Conservation (phyloP, 768 basidiomycete species). For the Rubroboletus pulcherrimus region DNA sequence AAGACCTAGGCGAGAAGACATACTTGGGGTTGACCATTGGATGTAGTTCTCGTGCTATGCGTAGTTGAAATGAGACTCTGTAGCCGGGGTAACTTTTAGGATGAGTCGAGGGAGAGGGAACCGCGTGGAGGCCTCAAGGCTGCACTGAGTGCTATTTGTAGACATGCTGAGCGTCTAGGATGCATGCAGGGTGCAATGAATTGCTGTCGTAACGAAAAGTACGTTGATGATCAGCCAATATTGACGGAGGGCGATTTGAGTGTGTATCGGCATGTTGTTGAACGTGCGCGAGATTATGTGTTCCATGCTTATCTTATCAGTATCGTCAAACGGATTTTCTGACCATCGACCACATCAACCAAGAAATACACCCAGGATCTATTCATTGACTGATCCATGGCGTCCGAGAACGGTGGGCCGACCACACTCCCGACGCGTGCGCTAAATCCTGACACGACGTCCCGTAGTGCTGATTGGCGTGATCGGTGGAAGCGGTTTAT, state of each 20-base stretch:
- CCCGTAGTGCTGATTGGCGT: conserved; percentile 74
- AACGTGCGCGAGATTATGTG: neutral
- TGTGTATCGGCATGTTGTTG: neutral
- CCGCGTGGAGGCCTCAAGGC: neutral
- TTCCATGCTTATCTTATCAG: conserved; percentile 1
- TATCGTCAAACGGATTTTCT: neutral
- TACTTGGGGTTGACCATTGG: neutral
- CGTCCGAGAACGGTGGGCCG: conserved; percentile 17
- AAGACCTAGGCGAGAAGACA: neutral
- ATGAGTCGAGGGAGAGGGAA: neutral
- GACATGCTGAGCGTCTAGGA: neutral
- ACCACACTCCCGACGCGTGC: neutral
- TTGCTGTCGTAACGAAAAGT: neutral
- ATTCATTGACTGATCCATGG: conserved; percentile 3
- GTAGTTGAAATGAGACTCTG: neutral
- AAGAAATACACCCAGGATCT: neutral
- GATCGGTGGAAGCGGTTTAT: conserved; percentile 90
- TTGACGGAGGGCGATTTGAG: neutral
- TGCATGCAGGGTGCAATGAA: neutral
- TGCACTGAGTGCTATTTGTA: neutral
- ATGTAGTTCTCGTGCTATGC: neutral
- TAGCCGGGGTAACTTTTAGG: neutral
- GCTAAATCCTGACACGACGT: neutral
- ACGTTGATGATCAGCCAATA: too few species aligned
- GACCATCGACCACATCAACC: neutral